These are phyloP conservation scores for Anisodus acutangulus DNA, from an alignment of 257 asterid species.

Conservation along the genomic window DNA sequence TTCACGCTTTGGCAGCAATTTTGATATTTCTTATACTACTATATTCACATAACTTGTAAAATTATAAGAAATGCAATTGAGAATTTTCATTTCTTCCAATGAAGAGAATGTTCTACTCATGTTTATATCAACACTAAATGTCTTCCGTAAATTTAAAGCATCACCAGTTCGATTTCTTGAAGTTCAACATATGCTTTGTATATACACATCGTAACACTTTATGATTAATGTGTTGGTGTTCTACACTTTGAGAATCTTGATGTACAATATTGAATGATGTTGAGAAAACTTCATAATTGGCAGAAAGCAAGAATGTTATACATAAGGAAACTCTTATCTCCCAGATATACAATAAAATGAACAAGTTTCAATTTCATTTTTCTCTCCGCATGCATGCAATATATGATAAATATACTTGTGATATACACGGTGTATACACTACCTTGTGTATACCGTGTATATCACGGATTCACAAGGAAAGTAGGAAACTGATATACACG, in stretches of 20 bases:
- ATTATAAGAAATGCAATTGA: not conserved
- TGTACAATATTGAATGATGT: not conserved
- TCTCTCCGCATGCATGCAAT: not conserved
- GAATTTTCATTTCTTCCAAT: not conserved
- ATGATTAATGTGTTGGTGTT: not conserved
- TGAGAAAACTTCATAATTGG: not conserved
- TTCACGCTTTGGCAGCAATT: slow-evolving; percentile 19
- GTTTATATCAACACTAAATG: not conserved
- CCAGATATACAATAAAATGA: not conserved
- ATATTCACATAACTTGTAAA: slow-evolving; percentile 32
- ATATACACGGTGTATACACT: too few species aligned
- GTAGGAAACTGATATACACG: too few species aligned
- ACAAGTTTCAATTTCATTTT: not conserved
- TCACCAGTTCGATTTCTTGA: not conserved
- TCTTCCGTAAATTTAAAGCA: not conserved
- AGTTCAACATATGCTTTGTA: not conserved
- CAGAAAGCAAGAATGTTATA: not conserved
- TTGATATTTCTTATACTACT: slow-evolving; percentile 37
- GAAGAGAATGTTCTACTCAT: not conserved
- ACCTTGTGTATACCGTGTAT: too few species aligned
- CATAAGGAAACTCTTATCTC: not conserved
- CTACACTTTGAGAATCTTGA: not conserved
- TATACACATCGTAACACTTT: not conserved
- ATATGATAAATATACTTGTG: too few species aligned
- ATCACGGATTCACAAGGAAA: too few species aligned